Evolutionary conservation across 2,329 filamentous ascomycete species (phyloP), one percentile per base, ranked within the genome.

Genomic region (Tolypocladium ophioglossoides): DNA sequence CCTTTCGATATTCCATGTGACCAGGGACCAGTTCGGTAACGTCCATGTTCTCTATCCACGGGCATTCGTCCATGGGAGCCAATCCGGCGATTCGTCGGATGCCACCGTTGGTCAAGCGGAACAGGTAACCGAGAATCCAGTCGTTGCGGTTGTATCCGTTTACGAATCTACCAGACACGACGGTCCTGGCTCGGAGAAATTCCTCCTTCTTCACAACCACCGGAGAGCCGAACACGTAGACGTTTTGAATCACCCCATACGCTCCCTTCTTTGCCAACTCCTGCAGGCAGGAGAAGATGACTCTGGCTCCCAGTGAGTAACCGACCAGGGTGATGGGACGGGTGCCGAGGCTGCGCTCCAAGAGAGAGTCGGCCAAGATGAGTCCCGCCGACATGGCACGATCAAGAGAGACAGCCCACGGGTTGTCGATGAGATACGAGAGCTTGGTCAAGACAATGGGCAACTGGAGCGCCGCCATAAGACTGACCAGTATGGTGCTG

Each of bases 41-140:
- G 66, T 97, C 84, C 58, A 95, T 78, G 64, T 96, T 97, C 67
- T 97, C 94, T 18, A 97, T 72, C 18, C 86, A 89, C 0, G 86
- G 84, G n/a, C 95, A 76, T 7, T 76, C 80, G 47, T 92, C 82
- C 3, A 97, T 79, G 1, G 86, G 78, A 1, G 83, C 87, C 44
- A 99, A 79, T 14, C 94, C 94, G 6, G 91, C 91, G 1, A 99
- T 82, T 22, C 86, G 84, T 69, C 91, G 87, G 64, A 97, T 92
- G 46, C 94, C 94, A 60, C 94, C 94, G 61, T 86, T 88, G 3
- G 94, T 99, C 44, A 96, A 82, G 16, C 94, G 88, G 78, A 99
- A 99, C 1, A 99, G 82, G 67, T 99, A 99, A 57, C 86, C 91
- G 51, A 99, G 72, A 64, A 99, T 97, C 94, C 94, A 99, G 72